phyloP scores from a whole-genome alignment of 495 filamentous ascomycete genomes.

The Aspergillus egyptiacus region DNA sequence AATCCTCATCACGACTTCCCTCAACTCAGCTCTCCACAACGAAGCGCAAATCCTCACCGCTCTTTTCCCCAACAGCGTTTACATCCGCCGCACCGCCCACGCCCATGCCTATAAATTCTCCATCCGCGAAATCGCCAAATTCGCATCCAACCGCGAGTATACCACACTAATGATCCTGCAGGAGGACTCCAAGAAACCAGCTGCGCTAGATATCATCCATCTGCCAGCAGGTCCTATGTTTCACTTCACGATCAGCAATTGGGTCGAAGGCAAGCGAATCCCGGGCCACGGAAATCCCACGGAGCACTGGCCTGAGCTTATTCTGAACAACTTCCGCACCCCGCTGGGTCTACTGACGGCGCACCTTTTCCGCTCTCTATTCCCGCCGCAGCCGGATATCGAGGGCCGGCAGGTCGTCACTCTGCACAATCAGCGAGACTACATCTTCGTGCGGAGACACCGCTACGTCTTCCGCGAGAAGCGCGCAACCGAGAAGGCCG shows the following conservation, averaged over 20 bases:
- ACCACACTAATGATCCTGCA: constrained; percentile 74
- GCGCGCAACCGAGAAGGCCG: constrained; percentile 74
- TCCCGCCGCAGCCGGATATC: constrained; percentile 77
- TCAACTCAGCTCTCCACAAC: constrained; percentile 78
- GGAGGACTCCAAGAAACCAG: constrained; percentile 76
- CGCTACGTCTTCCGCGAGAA: constrained; percentile 91
- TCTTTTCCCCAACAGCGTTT: constrained; percentile 81
- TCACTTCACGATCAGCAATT: constrained; percentile 79
- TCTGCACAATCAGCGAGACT: constrained; percentile 92
- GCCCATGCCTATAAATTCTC: constrained; percentile 79
- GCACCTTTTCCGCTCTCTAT: constrained; percentile 74
- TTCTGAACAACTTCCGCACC: constrained; percentile 93
- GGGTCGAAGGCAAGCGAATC: constrained; percentile 75
- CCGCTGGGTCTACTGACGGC: constrained; percentile 87
- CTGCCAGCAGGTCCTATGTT: constrained; percentile 82
- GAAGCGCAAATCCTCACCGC: constrained; percentile 70
- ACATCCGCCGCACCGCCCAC: constrained; percentile 78
- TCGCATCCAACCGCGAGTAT: constrained; percentile 73
- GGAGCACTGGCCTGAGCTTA: constrained; percentile 84
- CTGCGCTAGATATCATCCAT: constrained; percentile 73
- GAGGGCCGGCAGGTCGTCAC: constrained; percentile 83
- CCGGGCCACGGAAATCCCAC: constrained; percentile 86
- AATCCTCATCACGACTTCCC: constrained; percentile 80
- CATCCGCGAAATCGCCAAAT: constrained; percentile 80
- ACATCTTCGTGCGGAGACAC: constrained; percentile 86